Conservation (phyloP, 2,329 filamentous ascomycete species). For the Orbilia ellipsospora region DNA sequence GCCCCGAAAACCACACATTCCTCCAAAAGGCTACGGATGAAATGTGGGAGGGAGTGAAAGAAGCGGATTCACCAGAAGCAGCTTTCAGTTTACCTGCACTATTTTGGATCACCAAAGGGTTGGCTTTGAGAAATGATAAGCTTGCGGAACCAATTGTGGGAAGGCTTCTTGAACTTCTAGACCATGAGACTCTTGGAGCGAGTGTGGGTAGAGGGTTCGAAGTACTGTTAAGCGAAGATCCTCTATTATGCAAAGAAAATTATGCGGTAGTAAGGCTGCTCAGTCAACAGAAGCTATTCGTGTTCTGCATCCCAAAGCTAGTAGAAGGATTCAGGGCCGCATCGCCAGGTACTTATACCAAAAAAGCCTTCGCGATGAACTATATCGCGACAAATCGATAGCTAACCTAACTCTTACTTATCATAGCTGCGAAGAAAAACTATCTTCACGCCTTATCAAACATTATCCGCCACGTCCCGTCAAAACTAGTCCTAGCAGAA, state of each 20-base stretch:
- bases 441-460: constrained; percentile 74
- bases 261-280: constrained; percentile 72
- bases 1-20: constrained; percentile 48
- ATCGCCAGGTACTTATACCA: constrained; percentile 56
- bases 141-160: constrained; percentile 54
- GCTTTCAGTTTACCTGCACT: constrained; percentile 67
- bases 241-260: constrained; percentile 71
- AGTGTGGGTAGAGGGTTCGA: constrained; percentile 70
- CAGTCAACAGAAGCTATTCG: constrained; percentile 73
- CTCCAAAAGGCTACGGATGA: constrained; percentile 45
- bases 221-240: constrained; percentile 71
- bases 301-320: constrained; percentile 67
- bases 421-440: constrained; percentile 66
- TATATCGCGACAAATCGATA: neutral
- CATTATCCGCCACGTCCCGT: constrained; percentile 71
- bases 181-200: constrained; percentile 65
- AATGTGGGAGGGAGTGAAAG: constrained; percentile 36
- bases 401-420: neutral
- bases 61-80: constrained; percentile 58
- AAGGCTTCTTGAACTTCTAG: constrained; percentile 56
- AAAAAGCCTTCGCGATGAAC: neutral
- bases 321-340: constrained; percentile 66
- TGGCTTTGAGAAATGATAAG: constrained; percentile 64
- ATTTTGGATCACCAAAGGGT: constrained; percentile 72
- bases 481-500: constrained; percentile 71